phyloP scores from a whole-genome alignment of 306 rosid species.

The Trifolium subterraneum region DNA sequence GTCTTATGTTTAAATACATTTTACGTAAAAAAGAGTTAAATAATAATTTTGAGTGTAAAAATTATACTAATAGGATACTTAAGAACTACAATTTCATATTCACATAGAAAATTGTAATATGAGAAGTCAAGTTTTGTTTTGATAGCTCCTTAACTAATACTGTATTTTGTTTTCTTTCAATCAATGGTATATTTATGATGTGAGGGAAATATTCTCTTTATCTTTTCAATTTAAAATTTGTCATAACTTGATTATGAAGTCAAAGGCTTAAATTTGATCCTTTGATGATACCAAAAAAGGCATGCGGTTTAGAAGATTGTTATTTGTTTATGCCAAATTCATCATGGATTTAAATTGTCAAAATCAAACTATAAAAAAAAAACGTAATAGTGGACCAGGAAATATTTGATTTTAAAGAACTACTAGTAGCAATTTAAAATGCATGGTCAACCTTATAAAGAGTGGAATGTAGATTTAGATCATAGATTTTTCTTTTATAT shows the following conservation, averaged over 20 bases:
- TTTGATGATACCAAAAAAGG: conserved; percentile 12
- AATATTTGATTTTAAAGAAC: not conserved
- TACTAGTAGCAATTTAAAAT: conserved; percentile 6
- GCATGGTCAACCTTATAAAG: conserved; percentile 11
- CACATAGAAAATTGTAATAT: not conserved
- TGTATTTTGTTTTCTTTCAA: conserved; percentile 30
- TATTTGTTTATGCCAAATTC: not conserved
- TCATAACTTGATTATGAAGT: conserved; percentile 24
- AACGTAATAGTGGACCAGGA: not conserved
- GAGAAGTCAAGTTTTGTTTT: not conserved
- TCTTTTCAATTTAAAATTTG: not conserved
- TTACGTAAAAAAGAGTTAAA: too few species aligned
- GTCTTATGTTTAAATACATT: too few species aligned
- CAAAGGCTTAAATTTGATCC: conserved; percentile 12
- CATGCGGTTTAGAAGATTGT: conserved; percentile 13
- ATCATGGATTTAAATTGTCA: conserved; percentile 6
- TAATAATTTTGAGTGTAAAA: too few species aligned
- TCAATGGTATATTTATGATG: conserved; percentile 15
- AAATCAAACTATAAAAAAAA: not conserved
- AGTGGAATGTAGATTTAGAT: conserved; percentile 13
- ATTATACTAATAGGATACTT: not conserved
- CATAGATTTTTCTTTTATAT: not conserved
- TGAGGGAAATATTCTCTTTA: conserved; percentile 25
- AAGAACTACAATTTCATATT: not conserved
- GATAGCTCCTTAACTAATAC: not conserved